A percentile compares a stretch with the other conserved stretches of the same genome.
phyloP scores from a whole-genome alignment of 768 basidiomycete species.

The Saitozyma sp. region DNA sequence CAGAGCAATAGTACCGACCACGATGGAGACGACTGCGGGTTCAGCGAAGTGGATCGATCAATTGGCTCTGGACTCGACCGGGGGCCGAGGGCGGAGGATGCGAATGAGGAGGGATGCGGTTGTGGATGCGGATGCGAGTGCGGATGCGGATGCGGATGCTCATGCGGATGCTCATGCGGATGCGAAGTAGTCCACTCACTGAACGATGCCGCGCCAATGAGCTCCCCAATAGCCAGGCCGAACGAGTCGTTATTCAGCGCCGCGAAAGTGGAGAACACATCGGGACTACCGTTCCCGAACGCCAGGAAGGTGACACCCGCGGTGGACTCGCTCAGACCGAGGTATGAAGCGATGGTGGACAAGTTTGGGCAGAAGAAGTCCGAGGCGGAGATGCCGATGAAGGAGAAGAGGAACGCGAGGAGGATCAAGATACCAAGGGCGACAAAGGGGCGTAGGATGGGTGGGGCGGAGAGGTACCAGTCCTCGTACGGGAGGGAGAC shows the following conservation, averaged over 20 bases:
- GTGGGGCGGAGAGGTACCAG: constrained; percentile 19
- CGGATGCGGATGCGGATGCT: too few relatives aligned
- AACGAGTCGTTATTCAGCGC: constrained; percentile 84
- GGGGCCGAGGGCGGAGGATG: not conserved
- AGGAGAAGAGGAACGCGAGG: constrained; percentile 80
- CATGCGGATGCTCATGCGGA: not conserved
- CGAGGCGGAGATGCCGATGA: constrained; percentile 88
- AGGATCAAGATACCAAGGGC: constrained; percentile 16
- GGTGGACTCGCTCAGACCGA: constrained; percentile 87
- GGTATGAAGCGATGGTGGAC: constrained; percentile 77
- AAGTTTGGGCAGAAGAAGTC: constrained; percentile 98
- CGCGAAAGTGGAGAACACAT: constrained; percentile 93
- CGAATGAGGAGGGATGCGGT: not conserved
- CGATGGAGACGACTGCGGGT: constrained; percentile 73
- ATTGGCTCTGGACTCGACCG: too few relatives aligned
- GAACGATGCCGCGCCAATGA: constrained; percentile 92
- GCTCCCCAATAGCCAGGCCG: constrained; percentile 87
- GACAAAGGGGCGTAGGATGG: constrained; percentile 16
- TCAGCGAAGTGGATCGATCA: not conserved
- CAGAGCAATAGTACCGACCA: constrained; percentile 96
- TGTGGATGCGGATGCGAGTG: too few relatives aligned
- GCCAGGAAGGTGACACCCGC: constrained; percentile 97
- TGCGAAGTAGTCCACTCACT: constrained; percentile 50
- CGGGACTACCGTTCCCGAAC: constrained; percentile 95
- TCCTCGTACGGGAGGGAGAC: constrained; percentile 24